These are phyloP conservation scores for Stenocarpella maydis DNA, from an alignment of 2,329 filamentous ascomycete species.

Conservation along the genomic window DNA sequence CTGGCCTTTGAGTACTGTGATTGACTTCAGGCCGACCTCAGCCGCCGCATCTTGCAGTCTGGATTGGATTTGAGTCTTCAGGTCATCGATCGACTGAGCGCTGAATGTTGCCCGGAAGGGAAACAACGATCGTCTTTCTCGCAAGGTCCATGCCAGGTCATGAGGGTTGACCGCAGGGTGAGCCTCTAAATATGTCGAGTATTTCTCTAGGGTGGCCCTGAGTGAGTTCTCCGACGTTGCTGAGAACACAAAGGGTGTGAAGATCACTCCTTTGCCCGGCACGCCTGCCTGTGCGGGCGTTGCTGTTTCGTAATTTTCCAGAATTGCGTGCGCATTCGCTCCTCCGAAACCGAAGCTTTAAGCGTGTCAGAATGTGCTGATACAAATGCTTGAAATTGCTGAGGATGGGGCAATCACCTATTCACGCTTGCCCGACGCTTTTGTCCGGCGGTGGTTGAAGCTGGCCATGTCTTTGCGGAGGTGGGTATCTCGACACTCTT, in stretches of 20 bases:
- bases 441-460: background rate
- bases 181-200: conserved; percentile 37
- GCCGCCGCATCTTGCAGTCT: background rate
- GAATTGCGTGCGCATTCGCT: conserved; percentile 14
- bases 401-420: no score
- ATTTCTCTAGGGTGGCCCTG: conserved; percentile 37
- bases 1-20: background rate
- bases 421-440: conserved; percentile 26
- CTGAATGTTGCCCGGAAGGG: conserved; percentile 39
- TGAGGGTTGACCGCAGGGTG: conserved; percentile 29
- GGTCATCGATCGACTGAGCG: background rate
- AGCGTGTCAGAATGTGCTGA: no score
- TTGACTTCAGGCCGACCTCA: background rate
- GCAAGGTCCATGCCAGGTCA: conserved; percentile 41
- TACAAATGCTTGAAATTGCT: no score
- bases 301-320: conserved; percentile 25
- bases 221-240: conserved; percentile 44
- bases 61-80: background rate
- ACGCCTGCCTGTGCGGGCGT: background rate
- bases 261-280: conserved; percentile 18
- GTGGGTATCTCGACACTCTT: conserved; percentile 37
- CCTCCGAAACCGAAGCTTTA: conserved; percentile 38
- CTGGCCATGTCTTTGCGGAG: conserved; percentile 1
- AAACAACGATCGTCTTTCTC: conserved; percentile 39
- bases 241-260: conserved; percentile 42